Evolutionary conservation across 345 rosid species (phyloP).

Genomic region (Arabis hirsuta): DNA sequence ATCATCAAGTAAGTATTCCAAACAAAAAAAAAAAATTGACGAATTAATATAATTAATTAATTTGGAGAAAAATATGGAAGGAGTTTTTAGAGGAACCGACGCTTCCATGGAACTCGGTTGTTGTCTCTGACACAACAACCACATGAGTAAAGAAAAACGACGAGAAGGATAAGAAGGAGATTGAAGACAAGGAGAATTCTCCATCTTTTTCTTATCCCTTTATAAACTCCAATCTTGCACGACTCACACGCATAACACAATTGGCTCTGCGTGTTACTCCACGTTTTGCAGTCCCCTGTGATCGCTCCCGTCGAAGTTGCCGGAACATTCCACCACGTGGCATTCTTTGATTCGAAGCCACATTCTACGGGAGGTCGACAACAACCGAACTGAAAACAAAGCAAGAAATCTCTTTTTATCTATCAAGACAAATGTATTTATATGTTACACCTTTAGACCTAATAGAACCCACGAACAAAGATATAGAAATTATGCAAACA

Average conservation of each 20-base stretch:
- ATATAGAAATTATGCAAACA: too few species aligned
- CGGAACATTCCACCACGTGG: conserved; percentile 49
- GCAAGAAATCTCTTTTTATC: neutral
- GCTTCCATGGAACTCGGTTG: conserved; percentile 47
- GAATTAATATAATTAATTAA: neutral
- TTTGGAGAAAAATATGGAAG: neutral
- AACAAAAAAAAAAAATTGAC: neutral
- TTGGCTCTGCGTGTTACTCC: conserved; percentile 53
- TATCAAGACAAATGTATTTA: neutral
- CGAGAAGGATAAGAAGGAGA: conserved; percentile 36
- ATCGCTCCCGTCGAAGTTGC: neutral
- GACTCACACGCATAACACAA: conserved; percentile 62
- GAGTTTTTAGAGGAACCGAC: conserved; percentile 30
- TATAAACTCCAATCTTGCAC: conserved; percentile 59
- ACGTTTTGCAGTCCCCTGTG: conserved; percentile 50
- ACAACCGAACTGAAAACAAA: conserved; percentile 56
- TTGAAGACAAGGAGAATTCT: conserved; percentile 43
- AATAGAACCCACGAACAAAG: too few species aligned
- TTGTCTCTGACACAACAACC: conserved; percentile 47
- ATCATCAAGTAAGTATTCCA: conserved; percentile 11
- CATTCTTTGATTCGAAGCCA: conserved; percentile 52
- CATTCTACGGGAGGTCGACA: conserved; percentile 69
- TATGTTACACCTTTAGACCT: too few species aligned
- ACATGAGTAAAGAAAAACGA: conserved; percentile 42
- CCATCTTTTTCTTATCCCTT: conserved; percentile 51